Percentiles rank a stretch among this genome's conserved stretches.
Conservation (phyloP, 2,329 filamentous ascomycete species). For the Nannizziopsis barbatae region DNA sequence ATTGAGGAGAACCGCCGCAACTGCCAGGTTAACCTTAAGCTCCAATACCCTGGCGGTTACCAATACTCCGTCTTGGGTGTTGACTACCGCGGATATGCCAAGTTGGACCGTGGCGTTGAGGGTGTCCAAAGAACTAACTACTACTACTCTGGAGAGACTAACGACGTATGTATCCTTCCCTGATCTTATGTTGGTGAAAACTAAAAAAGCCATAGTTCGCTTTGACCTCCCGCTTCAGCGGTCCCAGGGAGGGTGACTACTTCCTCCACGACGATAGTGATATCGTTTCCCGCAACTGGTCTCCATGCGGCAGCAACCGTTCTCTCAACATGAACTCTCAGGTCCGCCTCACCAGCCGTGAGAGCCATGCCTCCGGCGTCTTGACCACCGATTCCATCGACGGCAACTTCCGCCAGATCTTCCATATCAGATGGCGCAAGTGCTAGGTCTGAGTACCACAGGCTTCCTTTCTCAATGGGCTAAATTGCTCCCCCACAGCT, state of each 20-base stretch:
- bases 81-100: conserved; percentile 12
- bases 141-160: conserved; percentile 15
- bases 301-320: conserved; percentile 40
- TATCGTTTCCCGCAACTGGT: conserved; percentile 40
- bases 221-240: conserved; percentile 29
- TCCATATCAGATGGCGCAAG: conserved; percentile 36
- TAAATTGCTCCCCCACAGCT: neutral
- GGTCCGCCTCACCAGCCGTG: conserved; percentile 31
- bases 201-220: conserved; percentile 5
- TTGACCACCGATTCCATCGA: conserved; percentile 41
- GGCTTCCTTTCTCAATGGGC: neutral
- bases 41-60: conserved; percentile 13
- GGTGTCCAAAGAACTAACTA: conserved; percentile 10
- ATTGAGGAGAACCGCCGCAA: conserved; percentile 11
- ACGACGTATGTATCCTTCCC: conserved; percentile 9
- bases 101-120: conserved; percentile 6
- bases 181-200: neutral
- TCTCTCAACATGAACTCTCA: conserved; percentile 46
- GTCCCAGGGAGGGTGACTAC: conserved; percentile 35
- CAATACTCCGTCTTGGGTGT: conserved; percentile 12
- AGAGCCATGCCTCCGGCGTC: conserved; percentile 27
- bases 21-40: conserved; percentile 14
- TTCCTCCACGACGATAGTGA: conserved; percentile 37
- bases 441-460: conserved; percentile 19
- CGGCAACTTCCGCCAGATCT: conserved; percentile 35